phyloP scores from a whole-genome alignment of 805 yeast species.

The Saturnispora besseyi region DNA sequence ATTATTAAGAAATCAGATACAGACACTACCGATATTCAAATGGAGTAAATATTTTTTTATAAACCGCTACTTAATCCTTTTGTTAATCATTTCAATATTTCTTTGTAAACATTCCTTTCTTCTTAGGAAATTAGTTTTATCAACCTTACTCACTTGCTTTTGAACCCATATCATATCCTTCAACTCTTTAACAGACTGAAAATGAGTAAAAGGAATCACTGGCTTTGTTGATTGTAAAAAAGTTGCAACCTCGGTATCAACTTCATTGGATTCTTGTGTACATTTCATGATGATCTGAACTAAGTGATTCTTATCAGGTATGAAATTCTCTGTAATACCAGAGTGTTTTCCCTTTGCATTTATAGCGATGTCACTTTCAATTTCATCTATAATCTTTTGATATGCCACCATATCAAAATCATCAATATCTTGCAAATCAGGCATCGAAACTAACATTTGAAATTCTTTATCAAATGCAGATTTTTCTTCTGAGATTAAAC shows the following conservation, averaged over 20 bases:
- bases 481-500: background rate
- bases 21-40: constrained; percentile 23
- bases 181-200: background rate
- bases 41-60: background rate
- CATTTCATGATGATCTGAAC: constrained; percentile 2
- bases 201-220: background rate
- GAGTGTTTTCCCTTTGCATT: background rate
- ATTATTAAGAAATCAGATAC: constrained; percentile 25
- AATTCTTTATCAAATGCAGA: background rate
- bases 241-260: background rate
- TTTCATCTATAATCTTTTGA: background rate
- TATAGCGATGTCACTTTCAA: background rate
- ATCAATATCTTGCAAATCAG: background rate
- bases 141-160: constrained; percentile 3
- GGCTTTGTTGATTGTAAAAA: background rate
- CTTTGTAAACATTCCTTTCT: background rate
- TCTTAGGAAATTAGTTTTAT: background rate
- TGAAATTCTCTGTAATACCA: background rate
- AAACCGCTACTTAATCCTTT: background rate
- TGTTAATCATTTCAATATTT: background rate
- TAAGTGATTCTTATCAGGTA: background rate
- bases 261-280: constrained; percentile 1
- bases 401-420: constrained; percentile 5
- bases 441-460: background rate
- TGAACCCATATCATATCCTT: constrained; percentile 5